Evolutionary conservation across 2,329 filamentous ascomycete species (phyloP).

Genomic region (Endothia cerciana): DNA sequence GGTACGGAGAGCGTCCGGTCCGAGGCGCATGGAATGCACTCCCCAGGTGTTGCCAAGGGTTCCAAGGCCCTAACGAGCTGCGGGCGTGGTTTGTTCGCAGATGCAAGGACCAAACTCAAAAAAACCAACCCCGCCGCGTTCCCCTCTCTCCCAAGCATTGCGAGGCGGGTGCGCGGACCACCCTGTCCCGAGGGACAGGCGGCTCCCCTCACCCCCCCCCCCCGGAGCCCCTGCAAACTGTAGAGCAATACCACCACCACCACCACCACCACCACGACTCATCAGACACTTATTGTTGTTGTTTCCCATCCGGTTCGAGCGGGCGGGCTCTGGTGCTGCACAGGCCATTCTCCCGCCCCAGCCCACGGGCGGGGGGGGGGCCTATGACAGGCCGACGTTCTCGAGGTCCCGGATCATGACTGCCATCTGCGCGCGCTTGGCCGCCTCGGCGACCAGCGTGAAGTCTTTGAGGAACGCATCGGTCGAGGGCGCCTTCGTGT

Average conservation of each 20-base stretch:
- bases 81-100: neutral
- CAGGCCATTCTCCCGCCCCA: neutral
- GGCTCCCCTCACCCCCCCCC: no score
- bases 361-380: neutral
- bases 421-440: conserved; percentile 89
- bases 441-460: conserved; percentile 86
- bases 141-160: neutral
- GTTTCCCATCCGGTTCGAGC: no score
- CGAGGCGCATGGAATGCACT: no score
- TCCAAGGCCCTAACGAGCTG: neutral
- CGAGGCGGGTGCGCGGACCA: neutral
- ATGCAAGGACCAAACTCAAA: neutral
- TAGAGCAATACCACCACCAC: no score
- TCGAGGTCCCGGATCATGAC: conserved; percentile 87
- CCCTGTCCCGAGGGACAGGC: neutral
- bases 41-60: no score
- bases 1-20: no score
- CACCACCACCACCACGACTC: neutral
- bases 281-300: no score
- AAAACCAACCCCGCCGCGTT: neutral
- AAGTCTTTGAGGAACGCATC: conserved; percentile 76
- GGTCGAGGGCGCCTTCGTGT: conserved; percentile 45
- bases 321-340: no score
- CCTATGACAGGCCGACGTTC: conserved; percentile 61
- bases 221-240: no score